Evolutionary conservation across 2,329 filamentous ascomycete genomes (phyloP).

Genomic region (Diaporthe caulivora): DNA sequence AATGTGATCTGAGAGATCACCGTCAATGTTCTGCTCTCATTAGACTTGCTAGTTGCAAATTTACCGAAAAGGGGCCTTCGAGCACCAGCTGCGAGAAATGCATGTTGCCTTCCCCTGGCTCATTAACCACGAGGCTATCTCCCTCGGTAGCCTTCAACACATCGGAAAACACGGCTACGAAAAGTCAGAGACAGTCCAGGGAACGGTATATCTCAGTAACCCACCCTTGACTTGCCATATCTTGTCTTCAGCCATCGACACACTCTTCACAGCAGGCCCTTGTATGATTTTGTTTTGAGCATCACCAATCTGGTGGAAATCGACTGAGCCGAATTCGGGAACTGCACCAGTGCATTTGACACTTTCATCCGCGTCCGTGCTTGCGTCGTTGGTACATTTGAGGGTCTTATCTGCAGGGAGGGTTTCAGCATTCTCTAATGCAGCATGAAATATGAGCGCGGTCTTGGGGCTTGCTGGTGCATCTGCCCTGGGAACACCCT

Average conservation of each 20-base stretch:
- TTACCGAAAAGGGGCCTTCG: slow-evolving; percentile 64
- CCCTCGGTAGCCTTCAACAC: slow-evolving; percentile 68
- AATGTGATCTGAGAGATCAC: slow-evolving; percentile 8
- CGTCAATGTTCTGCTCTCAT: slow-evolving; percentile 8
- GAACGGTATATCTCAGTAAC: slow-evolving; percentile 11
- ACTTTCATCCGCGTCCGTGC: slow-evolving; percentile 2
- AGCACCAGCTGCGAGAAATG: slow-evolving; percentile 77
- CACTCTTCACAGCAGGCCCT: slow-evolving; percentile 64
- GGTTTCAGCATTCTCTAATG: slow-evolving; percentile 60
- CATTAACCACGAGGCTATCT: slow-evolving; percentile 47
- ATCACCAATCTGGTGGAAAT: slow-evolving; percentile 68
- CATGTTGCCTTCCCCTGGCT: slow-evolving; percentile 67
- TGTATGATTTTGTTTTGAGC: slow-evolving; percentile 66
- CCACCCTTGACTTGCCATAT: slow-evolving; percentile 76
- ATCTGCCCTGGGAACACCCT: slow-evolving; percentile 70
- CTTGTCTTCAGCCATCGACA: slow-evolving; percentile 68
- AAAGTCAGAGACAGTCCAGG: slow-evolving; percentile 48
- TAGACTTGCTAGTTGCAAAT: slow-evolving; percentile 5
- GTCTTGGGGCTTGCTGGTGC: slow-evolving; percentile 59
- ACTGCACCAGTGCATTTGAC: slow-evolving; percentile 46
- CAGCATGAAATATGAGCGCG: slow-evolving; percentile 72
- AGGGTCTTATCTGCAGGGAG: slow-evolving; percentile 9
- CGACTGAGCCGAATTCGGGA: slow-evolving; percentile 71
- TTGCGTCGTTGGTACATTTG: slow-evolving; percentile 8
- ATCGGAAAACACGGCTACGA: slow-evolving; percentile 65